Conservation (phyloP, 2,329 filamentous ascomycete genomes). For the Penicillium sp. region DNA sequence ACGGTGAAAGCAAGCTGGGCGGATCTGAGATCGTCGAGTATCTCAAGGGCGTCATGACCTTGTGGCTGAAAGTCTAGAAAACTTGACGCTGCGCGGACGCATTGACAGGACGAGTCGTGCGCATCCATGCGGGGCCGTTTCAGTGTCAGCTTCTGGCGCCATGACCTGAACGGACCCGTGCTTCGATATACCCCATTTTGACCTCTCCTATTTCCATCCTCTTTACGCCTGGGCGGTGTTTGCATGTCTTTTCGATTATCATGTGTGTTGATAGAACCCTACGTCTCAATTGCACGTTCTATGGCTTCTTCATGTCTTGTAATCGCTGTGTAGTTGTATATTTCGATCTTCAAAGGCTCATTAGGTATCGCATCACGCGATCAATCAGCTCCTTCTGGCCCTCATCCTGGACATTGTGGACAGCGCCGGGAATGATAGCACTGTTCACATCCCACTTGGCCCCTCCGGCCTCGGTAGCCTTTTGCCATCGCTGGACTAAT, state of each 20-base stretch:
- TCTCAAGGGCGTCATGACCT: conserved; percentile 74
- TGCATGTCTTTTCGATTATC: conserved; percentile 15
- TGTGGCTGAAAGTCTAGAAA: conserved; percentile 72
- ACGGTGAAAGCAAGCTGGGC: conserved; percentile 92
- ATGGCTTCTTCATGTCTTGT: not conserved
- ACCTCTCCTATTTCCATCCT: conserved; percentile 13
- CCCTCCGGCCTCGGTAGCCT: conserved; percentile 38
- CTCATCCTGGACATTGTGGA: conserved; percentile 50
- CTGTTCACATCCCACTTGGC: conserved; percentile 50
- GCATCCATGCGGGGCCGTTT: conserved; percentile 11
- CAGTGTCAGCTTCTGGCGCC: conserved; percentile 1
- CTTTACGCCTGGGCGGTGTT: conserved; percentile 20
- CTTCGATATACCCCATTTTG: conserved; percentile 26
- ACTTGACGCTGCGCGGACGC: not conserved
- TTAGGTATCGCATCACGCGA: conserved; percentile 36
- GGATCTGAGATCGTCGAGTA: conserved; percentile 97
- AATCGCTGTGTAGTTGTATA: not conserved
- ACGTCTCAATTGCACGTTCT: conserved; percentile 6
- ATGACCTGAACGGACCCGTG: conserved; percentile 1
- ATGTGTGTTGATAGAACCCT: conserved; percentile 13
- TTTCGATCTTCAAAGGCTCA: conserved; percentile 19
- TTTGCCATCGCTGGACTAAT: conserved; percentile 44
- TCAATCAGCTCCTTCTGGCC: conserved; percentile 45
- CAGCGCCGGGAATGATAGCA: conserved; percentile 49
- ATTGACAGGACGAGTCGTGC: conserved; percentile 10